These are phyloP conservation scores for Beauveria varroae DNA, from an alignment of 2,329 filamentous ascomycete genomes.

Conservation along the genomic window DNA sequence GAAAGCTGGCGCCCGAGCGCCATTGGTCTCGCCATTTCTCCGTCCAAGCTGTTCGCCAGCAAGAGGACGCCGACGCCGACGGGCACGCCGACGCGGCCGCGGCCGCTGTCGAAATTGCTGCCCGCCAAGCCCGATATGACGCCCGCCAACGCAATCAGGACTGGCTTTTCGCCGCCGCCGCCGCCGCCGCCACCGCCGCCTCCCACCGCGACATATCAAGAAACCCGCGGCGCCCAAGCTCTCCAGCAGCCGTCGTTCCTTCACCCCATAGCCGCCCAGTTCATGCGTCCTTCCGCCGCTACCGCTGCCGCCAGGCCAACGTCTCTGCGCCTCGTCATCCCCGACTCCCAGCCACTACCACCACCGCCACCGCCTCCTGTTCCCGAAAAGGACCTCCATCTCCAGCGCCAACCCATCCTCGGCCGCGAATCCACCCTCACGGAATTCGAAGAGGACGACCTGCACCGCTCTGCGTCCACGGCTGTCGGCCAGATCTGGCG, in stretches of 20 bases:
- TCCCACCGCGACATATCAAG: background rate
- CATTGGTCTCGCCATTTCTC: slow-evolving; percentile 40
- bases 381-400: slow-evolving; percentile 7
- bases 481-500: slow-evolving; percentile 41
- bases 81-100: slow-evolving; percentile 19
- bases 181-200: background rate
- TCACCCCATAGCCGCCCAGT: slow-evolving; percentile 14
- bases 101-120: slow-evolving; percentile 34
- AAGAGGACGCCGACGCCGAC: slow-evolving; percentile 18
- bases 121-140: slow-evolving; percentile 37
- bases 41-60: slow-evolving; percentile 19
- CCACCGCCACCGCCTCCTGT: slow-evolving; percentile 5
- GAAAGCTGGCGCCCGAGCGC: slow-evolving; percentile 27
- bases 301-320: background rate
- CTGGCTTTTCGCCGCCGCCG: background rate
- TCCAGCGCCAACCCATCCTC: background rate
- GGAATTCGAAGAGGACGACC: slow-evolving; percentile 43
- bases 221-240: slow-evolving; percentile 10
- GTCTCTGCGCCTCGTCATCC: slow-evolving; percentile 4
- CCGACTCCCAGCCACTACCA: slow-evolving; percentile 9
- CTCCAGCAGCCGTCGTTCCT: background rate
- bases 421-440: slow-evolving; percentile 38
- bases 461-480: slow-evolving; percentile 27
- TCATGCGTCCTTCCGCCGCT: background rate
- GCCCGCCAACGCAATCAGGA: background rate